Percentiles rank a stretch among this genome's conserved stretches.
These are phyloP conservation scores for Colletotrichum kahawae DNA, from an alignment of 2,329 filamentous ascomycete genomes.

Conservation along the genomic window DNA sequence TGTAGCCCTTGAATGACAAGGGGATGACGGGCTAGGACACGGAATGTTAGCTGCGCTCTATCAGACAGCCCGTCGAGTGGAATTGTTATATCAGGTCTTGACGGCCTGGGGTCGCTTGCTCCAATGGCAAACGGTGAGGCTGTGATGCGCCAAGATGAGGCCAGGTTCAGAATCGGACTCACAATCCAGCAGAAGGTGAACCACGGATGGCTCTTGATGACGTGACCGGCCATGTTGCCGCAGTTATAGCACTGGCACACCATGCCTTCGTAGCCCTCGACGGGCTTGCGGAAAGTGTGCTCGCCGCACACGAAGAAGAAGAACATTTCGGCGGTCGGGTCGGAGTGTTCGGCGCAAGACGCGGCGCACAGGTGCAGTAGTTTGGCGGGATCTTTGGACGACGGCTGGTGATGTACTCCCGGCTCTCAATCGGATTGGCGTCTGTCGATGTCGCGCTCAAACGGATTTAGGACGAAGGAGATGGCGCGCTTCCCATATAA, in stretches of 20 bases:
- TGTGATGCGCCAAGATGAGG: not conserved
- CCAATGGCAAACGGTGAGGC: not conserved
- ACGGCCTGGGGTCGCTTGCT: not conserved
- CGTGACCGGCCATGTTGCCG: slow-evolving; percentile 65
- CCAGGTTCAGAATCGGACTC: slow-evolving; percentile 32
- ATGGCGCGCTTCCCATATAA: not conserved
- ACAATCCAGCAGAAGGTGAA: slow-evolving; percentile 82
- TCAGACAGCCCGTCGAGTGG: not conserved
- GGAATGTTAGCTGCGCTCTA: not conserved
- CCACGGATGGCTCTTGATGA: slow-evolving; percentile 71
- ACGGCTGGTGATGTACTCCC: not conserved
- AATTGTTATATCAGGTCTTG: not conserved
- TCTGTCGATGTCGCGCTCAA: not conserved
- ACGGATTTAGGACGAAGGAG: not conserved
- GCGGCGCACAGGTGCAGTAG: slow-evolving; percentile 8
- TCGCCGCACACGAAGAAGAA: slow-evolving; percentile 68
- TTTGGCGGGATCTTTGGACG: not conserved
- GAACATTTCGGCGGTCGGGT: slow-evolving; percentile 50
- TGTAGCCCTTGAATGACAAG: slow-evolving; percentile 69
- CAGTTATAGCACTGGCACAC: slow-evolving; percentile 70
- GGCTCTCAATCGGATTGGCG: not conserved
- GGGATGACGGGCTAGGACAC: slow-evolving; percentile 68
- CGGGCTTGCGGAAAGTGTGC: slow-evolving; percentile 64
- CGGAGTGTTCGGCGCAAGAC: not conserved
- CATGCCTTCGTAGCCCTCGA: slow-evolving; percentile 66